Evolutionary conservation across 1,284 basidiomycete species (phyloP).

Genomic region (Vanrija pseudolonga): DNA sequence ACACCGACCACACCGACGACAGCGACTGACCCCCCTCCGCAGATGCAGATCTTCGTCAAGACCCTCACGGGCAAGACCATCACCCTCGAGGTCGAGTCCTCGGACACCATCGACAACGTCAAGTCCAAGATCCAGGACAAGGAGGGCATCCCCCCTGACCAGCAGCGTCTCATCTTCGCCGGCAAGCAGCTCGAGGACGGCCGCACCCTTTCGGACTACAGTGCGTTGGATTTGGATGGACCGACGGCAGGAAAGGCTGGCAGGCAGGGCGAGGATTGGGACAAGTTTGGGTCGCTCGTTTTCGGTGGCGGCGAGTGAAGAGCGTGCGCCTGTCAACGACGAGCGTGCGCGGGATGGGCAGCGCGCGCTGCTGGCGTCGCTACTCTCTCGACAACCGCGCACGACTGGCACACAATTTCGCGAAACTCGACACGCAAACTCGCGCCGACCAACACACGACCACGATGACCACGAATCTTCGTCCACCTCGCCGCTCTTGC

Average conservation of each 20-base stretch:
- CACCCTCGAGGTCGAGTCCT: slow-evolving; percentile 59
- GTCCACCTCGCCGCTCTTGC: too few relatives aligned
- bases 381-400: too few relatives aligned
- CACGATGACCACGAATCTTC: too few relatives aligned
- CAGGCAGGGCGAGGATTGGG: neutral
- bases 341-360: too few relatives aligned
- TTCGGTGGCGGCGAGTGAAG: neutral
- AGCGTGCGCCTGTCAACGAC: too few relatives aligned
- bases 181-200: slow-evolving; percentile 97
- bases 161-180: slow-evolving; percentile 90
- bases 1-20: neutral
- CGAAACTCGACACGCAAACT: too few relatives aligned
- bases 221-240: slow-evolving; percentile 25
- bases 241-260: neutral
- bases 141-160: slow-evolving; percentile 81
- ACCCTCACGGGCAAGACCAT: slow-evolving; percentile 58
- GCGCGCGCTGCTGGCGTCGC: too few relatives aligned
- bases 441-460: too few relatives aligned
- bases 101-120: slow-evolving; percentile 62
- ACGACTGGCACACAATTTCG: too few relatives aligned
- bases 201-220: slow-evolving; percentile 90
- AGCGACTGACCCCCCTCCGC: neutral
- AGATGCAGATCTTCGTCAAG: slow-evolving; percentile 25
- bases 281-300: neutral
- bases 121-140: slow-evolving; percentile 60